phyloP scores from a whole-genome alignment of 345 rosid genomes.

The Conringia planisiliqua region DNA sequence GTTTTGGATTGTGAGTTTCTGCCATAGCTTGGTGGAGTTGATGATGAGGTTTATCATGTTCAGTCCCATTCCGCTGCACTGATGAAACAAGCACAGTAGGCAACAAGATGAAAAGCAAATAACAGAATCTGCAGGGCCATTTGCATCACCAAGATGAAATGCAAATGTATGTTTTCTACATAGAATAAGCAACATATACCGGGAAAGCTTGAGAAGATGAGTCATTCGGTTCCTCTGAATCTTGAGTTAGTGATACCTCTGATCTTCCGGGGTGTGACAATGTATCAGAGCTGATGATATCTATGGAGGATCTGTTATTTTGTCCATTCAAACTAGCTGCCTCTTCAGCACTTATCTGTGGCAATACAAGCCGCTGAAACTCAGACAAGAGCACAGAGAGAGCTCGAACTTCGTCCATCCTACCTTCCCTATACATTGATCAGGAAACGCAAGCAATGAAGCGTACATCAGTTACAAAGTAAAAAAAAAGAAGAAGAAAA shows the following conservation, averaged over 20 bases:
- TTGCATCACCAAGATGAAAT: neutral
- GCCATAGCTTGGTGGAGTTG: conserved; percentile 52
- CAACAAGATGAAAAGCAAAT: neutral
- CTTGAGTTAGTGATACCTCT: neutral
- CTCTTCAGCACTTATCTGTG: conserved; percentile 28
- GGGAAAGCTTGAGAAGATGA: conserved; percentile 47
- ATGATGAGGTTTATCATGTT: conserved; percentile 43
- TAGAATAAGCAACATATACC: conserved; percentile 42
- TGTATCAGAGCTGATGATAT: conserved; percentile 8
- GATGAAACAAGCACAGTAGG: conserved; percentile 27
- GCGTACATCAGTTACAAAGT: neutral
- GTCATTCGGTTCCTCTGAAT: conserved; percentile 30
- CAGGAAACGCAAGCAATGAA: conserved; percentile 15
- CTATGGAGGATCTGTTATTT: conserved; percentile 14
- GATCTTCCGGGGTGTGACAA: neutral
- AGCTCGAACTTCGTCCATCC: conserved; percentile 30
- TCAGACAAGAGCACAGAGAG: conserved; percentile 37
- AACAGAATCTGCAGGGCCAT: neutral
- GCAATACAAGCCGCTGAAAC: conserved; percentile 36
- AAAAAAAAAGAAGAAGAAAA: neutral
- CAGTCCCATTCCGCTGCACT: conserved; percentile 48
- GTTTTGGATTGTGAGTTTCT: conserved; percentile 52
- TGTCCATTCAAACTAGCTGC: conserved; percentile 26
- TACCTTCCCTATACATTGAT: conserved; percentile 41
- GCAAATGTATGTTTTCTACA: neutral